phyloP scores from a whole-genome alignment of 305 asterid genomes.

The Andrographis paniculata region DNA sequence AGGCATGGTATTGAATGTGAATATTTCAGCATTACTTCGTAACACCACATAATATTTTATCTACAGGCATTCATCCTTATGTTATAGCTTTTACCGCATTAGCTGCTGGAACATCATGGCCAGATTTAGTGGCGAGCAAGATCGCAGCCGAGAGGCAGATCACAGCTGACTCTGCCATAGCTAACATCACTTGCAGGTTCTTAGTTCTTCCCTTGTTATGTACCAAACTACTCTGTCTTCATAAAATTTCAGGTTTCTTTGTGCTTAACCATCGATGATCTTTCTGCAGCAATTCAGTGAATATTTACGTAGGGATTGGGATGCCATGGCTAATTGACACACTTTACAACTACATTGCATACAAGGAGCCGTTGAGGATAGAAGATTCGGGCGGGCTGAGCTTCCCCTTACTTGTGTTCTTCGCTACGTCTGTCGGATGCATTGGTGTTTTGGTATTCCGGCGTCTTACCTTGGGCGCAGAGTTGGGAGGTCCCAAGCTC shows the following conservation, averaged over 20 bases:
- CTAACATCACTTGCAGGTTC: constrained; percentile 95
- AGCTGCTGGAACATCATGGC: constrained; percentile 24
- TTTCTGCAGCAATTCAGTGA: constrained; percentile 73
- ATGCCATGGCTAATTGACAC: constrained; percentile 86
- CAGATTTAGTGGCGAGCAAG: constrained; percentile 95
- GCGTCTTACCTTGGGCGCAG: constrained; percentile 71
- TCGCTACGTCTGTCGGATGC: constrained; percentile 75
- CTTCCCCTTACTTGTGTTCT: constrained; percentile 80
- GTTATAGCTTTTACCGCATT: constrained; percentile 85
- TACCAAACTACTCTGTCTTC: no score
- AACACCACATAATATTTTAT: not conserved
- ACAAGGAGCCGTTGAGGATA: constrained; percentile 53
- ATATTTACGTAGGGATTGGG: constrained; percentile 83
- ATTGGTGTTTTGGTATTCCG: constrained; percentile 68
- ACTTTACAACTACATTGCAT: constrained; percentile 69
- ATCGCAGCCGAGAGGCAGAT: constrained; percentile 96
- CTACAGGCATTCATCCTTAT: constrained; percentile 43
- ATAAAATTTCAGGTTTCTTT: no score
- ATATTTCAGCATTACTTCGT: not conserved
- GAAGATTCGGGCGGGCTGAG: constrained; percentile 64
- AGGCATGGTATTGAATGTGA: not conserved
- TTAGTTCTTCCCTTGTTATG: not conserved
- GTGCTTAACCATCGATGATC: not conserved
- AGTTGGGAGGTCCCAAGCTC: constrained; percentile 45
- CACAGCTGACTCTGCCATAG: constrained; percentile 94